Conservation (phyloP, 2,329 filamentous ascomycete genomes). For the Plenodomus biglobosus region DNA sequence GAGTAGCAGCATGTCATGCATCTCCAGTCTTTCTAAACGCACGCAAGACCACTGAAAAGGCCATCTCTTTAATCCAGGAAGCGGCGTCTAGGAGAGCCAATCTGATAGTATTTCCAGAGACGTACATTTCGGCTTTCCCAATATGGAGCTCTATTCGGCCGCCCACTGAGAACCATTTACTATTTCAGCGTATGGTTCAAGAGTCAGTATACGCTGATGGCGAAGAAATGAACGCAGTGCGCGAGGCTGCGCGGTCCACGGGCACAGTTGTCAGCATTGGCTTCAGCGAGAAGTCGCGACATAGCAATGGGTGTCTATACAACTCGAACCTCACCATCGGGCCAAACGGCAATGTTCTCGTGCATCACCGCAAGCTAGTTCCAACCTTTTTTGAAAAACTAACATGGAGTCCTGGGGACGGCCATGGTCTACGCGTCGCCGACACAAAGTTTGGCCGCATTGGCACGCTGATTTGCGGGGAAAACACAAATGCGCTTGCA, state of each 20-base stretch:
- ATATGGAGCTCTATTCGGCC: constrained; percentile 53
- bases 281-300: constrained; percentile 52
- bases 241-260: constrained; percentile 41
- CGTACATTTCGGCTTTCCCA: constrained; percentile 57
- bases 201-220: constrained; percentile 10
- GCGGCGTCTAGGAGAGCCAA: constrained; percentile 51
- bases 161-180: constrained; percentile 54
- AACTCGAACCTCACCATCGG: constrained; percentile 56
- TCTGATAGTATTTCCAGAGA: constrained; percentile 58
- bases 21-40: constrained; percentile 54
- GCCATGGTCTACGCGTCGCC: constrained; percentile 52
- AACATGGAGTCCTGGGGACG: constrained; percentile 57
- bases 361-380: constrained; percentile 58
- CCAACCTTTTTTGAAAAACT: constrained; percentile 62
- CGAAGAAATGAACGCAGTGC: constrained; percentile 32
- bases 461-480: constrained; percentile 57
- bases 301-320: constrained; percentile 52
- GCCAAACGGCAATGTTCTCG: constrained; percentile 48
- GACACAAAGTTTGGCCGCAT: constrained; percentile 52
- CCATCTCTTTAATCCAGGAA: constrained; percentile 49
- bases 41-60: constrained; percentile 51
- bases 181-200: constrained; percentile 51
- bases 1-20: constrained; percentile 32
- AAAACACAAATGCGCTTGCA: constrained; percentile 61
- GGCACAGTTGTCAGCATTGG: constrained; percentile 53